Percentiles rank a stretch among this genome's conserved stretches.
Conservation (phyloP, 805 yeast genomes). For the Priceomyces medius region DNA sequence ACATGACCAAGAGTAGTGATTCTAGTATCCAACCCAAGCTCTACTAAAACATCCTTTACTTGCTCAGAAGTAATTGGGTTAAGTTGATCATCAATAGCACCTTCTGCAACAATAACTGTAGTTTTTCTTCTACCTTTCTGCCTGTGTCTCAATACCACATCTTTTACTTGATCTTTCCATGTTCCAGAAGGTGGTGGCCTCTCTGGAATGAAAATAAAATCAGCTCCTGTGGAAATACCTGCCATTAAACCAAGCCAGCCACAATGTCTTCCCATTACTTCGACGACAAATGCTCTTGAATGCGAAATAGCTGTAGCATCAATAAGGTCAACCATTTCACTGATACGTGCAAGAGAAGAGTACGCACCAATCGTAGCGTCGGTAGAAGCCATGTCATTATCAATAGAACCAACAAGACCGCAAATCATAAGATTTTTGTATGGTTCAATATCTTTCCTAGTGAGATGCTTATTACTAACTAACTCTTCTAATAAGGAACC, state of each 20-base stretch:
- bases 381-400: conserved; percentile 81
- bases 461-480: conserved; percentile 42
- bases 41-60: conserved; percentile 64
- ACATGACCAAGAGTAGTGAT: conserved; percentile 78
- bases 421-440: conserved; percentile 63
- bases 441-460: conserved; percentile 45
- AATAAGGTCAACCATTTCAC: conserved; percentile 74
- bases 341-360: conserved; percentile 73
- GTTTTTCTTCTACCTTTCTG: conserved; percentile 73
- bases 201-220: conserved; percentile 78
- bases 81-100: conserved; percentile 70
- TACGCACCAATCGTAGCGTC: conserved; percentile 82
- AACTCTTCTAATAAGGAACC: conserved; percentile 65
- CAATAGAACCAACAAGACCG: conserved; percentile 81
- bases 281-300: conserved; percentile 79
- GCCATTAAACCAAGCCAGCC: conserved; percentile 86
- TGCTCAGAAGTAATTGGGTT: conserved; percentile 65
- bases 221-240: conserved; percentile 79
- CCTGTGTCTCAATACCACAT: conserved; percentile 63
- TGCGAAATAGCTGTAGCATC: conserved; percentile 85
- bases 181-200: conserved; percentile 61
- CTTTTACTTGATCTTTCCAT: conserved; percentile 69
- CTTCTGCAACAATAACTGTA: conserved; percentile 80
- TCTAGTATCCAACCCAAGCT: conserved; percentile 72
- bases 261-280: conserved; percentile 89